Evolutionary conservation across 345 rosid species (phyloP), one percentile per base, ranked within the genome.

Genomic region (Cochlearia excelsa): DNA sequence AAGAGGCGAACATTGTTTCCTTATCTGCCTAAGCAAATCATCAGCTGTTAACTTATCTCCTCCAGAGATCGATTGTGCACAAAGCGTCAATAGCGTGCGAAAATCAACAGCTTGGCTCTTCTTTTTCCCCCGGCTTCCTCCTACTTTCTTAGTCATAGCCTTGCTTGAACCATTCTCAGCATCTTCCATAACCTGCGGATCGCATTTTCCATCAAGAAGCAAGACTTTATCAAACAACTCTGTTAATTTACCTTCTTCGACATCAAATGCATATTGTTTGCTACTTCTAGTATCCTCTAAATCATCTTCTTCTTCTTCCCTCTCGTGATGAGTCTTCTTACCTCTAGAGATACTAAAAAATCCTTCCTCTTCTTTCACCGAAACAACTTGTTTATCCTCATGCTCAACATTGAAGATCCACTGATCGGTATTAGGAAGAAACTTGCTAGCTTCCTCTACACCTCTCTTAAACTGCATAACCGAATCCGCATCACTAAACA

Each of bases 401-500:
- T 45, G 56, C 34, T 81, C 84, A 8, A 63, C 64, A 62, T 76
- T 72, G 5, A 74, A 64, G 27, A 71, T 53, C 54, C 85, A 71
- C 42, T 82, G 75, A 67, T 65, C 70, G 56, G 69, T 66, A 54
- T 70, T 70, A n/a, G 92, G 96, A 76, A 91, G 86, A 59, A 91
- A 86, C 82, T 80, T 88, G 43, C 84, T 81, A 59, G 96, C 96
- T 79, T 88, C 98, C 67, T 85, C 93, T 50, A 87, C 1, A 7
- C 96, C 96, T 75, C 60, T 90, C 56, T 75, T 79, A 63, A 82
- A 88, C 63, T 80, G 96, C 75, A 81, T 43, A 26, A 79, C 52
- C n/a, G 87, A 84, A 4, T 88, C 84, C 3, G 48, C 35, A 38
- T 82, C 71, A 46, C 74, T 80, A 63, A 85, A 82, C 61, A 84